A percentile compares a stretch with the other conserved stretches of the same genome.
Conservation (phyloP, 1,139 yeast genomes). For the Eremothecium sinecaudum region DNA sequence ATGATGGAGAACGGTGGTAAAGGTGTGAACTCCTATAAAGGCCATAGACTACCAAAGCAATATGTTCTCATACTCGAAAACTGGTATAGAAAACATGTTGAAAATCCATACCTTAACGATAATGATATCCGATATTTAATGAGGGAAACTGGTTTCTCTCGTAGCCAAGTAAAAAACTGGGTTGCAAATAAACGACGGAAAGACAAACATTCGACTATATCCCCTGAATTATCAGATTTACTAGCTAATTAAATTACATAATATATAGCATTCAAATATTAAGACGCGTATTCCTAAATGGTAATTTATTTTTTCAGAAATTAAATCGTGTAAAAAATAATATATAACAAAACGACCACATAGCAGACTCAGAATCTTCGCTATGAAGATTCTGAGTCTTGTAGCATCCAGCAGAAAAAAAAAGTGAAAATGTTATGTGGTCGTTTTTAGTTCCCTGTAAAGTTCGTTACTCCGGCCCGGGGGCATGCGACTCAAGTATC, state of each 20-base stretch:
- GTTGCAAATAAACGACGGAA: constrained; percentile 23
- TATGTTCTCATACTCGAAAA: constrained; percentile 13
- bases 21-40: constrained; percentile 11
- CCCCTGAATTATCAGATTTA: constrained; percentile 3
- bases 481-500: constrained; percentile 14
- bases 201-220: constrained; percentile 11
- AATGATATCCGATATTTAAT: constrained; percentile 10
- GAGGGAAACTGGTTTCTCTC: constrained; percentile 14
- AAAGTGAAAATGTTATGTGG: constrained; percentile 6
- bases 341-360: constrained; percentile 4
- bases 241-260: constrained; percentile 3
- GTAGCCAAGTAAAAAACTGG: constrained; percentile 22
- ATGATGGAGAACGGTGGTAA: constrained; percentile 11
- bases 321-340: constrained; percentile 1
- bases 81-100: constrained; percentile 16
- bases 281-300: too few relatives aligned
- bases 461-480: constrained; percentile 16
- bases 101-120: constrained; percentile 18
- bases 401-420: constrained; percentile 5
- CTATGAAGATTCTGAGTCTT: constrained; percentile 4
- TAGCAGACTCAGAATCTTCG: neutral
- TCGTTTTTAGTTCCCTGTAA: constrained; percentile 19
- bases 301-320: too few relatives aligned
- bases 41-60: constrained; percentile 18
- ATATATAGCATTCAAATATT: too few relatives aligned